A percentile compares a stretch with the other conserved stretches of the same genome.
phyloP scores from a whole-genome alignment of 2,329 filamentous ascomycete genomes.

The Colletotrichum chrysophilum region DNA sequence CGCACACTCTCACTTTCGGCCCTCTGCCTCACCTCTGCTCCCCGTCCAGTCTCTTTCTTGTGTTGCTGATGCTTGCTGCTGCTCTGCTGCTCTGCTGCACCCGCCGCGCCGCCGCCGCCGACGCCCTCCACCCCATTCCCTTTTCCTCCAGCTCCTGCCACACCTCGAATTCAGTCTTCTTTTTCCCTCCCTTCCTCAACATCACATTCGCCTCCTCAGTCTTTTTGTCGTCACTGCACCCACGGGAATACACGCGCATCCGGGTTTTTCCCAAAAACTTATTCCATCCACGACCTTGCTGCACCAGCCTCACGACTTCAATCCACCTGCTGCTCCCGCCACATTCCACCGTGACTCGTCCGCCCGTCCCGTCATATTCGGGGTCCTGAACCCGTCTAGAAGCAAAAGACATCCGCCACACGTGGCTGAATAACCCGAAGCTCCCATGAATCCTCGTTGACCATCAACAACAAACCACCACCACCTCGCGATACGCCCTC shows the following conservation, averaged over 20 bases:
- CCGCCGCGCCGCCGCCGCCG: not conserved
- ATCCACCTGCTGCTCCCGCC: conserved; percentile 10
- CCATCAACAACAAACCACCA: conserved; percentile 13
- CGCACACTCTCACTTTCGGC: conserved; percentile 6
- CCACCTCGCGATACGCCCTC: conserved; percentile 6
- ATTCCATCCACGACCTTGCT: not conserved
- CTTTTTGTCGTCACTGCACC: not conserved
- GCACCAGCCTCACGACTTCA: conserved; percentile 5
- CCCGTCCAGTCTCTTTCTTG: not conserved
- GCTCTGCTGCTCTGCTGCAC: conserved; percentile 2
- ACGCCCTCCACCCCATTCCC: conserved; percentile 18
- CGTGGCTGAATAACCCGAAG: conserved; percentile 20
- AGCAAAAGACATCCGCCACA: conserved; percentile 17
- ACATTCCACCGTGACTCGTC: conserved; percentile 19
- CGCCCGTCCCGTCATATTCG: conserved; percentile 21
- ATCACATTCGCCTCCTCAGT: not conserved
- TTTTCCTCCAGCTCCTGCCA: conserved; percentile 22
- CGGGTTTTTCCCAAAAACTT: not conserved
- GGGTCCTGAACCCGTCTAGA: conserved; percentile 10
- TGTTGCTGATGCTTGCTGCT: not conserved
- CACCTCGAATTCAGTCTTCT: conserved; percentile 15
- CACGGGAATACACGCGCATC: not conserved
- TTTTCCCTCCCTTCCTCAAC: conserved; percentile 16
- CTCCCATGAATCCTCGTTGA: conserved; percentile 18
- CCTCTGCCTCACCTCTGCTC: not conserved